Base-by-base conservation (phyloP, 352 stramenopile genomes). In the Pythium insidiosum region DNA sequence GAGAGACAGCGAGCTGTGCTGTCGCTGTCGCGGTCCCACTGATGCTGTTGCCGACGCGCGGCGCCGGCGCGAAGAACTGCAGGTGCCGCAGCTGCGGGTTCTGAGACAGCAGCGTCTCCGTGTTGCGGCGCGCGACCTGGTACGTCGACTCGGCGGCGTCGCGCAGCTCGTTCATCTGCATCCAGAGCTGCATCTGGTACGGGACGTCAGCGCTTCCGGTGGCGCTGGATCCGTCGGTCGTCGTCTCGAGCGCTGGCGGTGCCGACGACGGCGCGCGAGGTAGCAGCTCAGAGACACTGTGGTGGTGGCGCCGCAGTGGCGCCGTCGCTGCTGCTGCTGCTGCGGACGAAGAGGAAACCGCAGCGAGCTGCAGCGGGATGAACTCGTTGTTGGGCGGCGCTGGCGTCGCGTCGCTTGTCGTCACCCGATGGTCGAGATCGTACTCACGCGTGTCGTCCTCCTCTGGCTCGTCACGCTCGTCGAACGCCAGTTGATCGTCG, bases 131-230 rank as follows among this genome's bases (percentile, higher is more conserved):
- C 2, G 70, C 58, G 25, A 80, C 66, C 47, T 84, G 67, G 57
- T 84, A 85, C 49, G 75, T 84, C 19, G 56, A 69, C 60, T 88
- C 75, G 3, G 58, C 72, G 18, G 68, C 63, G 49, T 63, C 63
- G 38, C 68, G 75, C 38, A 88, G 53, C 51, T 84, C 68, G 46
- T 82, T 72, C 75, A 88, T 85, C 50, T 84, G 75, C 53, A 73
- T 61, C 59, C 69, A 75, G 33, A 88, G 63, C 56, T 85, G 65
- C 53, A 73, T 68, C 57, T 88, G 69, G 41, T 84, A 80, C 42
- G 41, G 46, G 51, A 62, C 22, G 16, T 43, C 12, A 5, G n/a
- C 28, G 20, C 13, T 9, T 10, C 16, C 29, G 21, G 28, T 24
- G 3, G 29, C 22, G 5, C 16, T 13, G 7, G 40, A 21, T 21